phyloP scores from a whole-genome alignment of 805 yeast genomes.

The Starmerella potacharoeniae region DNA sequence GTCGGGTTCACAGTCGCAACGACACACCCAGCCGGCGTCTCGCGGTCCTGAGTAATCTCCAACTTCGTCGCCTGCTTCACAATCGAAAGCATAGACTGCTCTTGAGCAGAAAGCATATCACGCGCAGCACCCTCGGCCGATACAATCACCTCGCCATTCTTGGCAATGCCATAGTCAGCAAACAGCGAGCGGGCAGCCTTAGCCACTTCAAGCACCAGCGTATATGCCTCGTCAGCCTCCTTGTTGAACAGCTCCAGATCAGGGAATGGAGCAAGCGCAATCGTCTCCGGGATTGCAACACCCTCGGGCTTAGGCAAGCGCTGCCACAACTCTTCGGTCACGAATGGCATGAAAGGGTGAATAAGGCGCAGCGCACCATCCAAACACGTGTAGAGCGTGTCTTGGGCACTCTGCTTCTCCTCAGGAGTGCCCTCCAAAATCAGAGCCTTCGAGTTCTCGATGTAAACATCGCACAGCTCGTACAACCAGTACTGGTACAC shows the following conservation, averaged over 20 bases:
- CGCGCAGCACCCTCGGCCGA: slow-evolving; percentile 47
- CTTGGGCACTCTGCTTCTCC: slow-evolving; percentile 82
- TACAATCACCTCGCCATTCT: slow-evolving; percentile 76
- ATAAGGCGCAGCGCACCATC: slow-evolving; percentile 85
- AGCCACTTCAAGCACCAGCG: slow-evolving; percentile 72
- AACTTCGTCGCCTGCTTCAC: slow-evolving; percentile 81
- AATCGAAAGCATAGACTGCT: slow-evolving; percentile 77
- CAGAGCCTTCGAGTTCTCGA: slow-evolving; percentile 89
- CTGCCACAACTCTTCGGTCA: slow-evolving; percentile 98
- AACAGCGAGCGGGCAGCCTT: slow-evolving; percentile 85
- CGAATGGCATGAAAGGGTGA: slow-evolving; percentile 97
- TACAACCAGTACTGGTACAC: slow-evolving; percentile 90
- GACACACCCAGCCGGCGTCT: slow-evolving; percentile 84
- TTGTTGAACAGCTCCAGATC: slow-evolving; percentile 49
- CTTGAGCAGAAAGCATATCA: slow-evolving; percentile 54
- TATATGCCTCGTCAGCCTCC: slow-evolving; percentile 63
- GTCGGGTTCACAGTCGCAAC: slow-evolving; percentile 69
- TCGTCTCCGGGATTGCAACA: slow-evolving; percentile 51
- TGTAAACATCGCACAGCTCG: slow-evolving; percentile 93
- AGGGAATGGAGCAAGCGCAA: slow-evolving; percentile 75
- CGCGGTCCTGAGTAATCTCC: slow-evolving; percentile 45
- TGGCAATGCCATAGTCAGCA: slow-evolving; percentile 78
- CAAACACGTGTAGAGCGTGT: slow-evolving; percentile 83
- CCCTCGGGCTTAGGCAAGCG: slow-evolving; percentile 79
- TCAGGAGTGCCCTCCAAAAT: slow-evolving; percentile 81